These are phyloP conservation scores for Rhodotorula toruloides DNA, from an alignment of 768 basidiomycete species.

Conservation along the genomic window DNA sequence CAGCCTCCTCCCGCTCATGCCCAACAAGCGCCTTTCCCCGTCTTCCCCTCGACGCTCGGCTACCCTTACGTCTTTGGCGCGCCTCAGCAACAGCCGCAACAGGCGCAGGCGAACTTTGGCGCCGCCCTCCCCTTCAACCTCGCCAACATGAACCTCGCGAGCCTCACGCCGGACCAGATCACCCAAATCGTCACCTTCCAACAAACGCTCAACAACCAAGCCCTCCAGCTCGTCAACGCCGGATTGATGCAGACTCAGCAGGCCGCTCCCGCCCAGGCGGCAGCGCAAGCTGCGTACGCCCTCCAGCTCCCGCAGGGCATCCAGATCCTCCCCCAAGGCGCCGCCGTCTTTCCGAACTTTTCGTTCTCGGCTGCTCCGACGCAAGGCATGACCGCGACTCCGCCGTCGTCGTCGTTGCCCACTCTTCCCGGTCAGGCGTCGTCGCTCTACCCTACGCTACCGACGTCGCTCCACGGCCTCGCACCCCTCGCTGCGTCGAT, in stretches of 20 bases:
- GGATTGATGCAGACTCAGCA: conserved; percentile 4
- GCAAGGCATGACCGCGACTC: not conserved
- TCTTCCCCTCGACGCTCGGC: conserved; percentile 18
- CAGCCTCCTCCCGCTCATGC: not conserved
- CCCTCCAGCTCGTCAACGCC: conserved; percentile 8
- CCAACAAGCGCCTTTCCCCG: conserved; percentile 2
- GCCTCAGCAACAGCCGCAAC: too few relatives aligned
- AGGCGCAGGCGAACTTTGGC: too few relatives aligned
- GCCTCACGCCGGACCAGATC: too few relatives aligned
- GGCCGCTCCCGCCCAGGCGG: too few relatives aligned
- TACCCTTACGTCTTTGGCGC: too few relatives aligned
- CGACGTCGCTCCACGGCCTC: not conserved
- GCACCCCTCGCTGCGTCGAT: too few relatives aligned
- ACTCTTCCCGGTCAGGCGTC: not conserved
- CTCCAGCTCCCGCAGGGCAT: conserved; percentile 13
- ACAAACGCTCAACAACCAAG: conserved; percentile 32
- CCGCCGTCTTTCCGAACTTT: not conserved
- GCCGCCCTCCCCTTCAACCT: too few relatives aligned
- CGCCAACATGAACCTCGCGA: conserved; percentile 16
- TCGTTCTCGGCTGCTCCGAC: conserved; percentile 6
- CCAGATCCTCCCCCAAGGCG: conserved; percentile 14
- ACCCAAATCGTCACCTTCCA: conserved; percentile 32
- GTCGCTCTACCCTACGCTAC: conserved; percentile 27
- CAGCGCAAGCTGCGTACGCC: conserved; percentile 13
- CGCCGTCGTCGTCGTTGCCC: conserved; percentile 8